Evolutionary conservation across 1,139 yeast species (phyloP), one percentile per base, ranked within the genome.

Genomic region (Zygoascus meyerae): DNA sequence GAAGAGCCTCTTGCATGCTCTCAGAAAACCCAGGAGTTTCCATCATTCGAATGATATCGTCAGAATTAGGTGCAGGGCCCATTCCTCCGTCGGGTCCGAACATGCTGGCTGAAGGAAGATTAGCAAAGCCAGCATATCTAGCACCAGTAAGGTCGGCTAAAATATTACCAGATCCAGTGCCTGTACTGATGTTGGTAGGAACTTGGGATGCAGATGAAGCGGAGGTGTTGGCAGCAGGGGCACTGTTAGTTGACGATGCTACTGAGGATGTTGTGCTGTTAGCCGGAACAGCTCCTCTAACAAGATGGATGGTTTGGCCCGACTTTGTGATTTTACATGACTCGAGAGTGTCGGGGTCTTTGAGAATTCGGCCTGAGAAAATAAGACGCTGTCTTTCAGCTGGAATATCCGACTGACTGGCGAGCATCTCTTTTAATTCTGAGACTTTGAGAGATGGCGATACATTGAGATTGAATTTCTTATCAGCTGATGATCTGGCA

Each of bases 41-140:
- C 83, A 90, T 74, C 85, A 86, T 79, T 52, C 74, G 72, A 32
- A 78, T 70, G 66, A 89, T 60, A 53, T 84, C 89, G 37, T 84
- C 92, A 39, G 86, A 83, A 56, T 79, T 81, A 7, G 95, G 94
- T 60, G 81, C 69, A 28, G 72, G 73, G 18, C 71, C 70, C 85
- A 85, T 77, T 17, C 97, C 97, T 16, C 95, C 95, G 63, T 90
- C 97, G 15, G 96, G 94, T 1, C 97, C 97, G 69, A 92, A 89
- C 83, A 86, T 78, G 41, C 85, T 80, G 0, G 90, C 87, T 2
- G 86, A 77, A 2, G 98, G 97, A 63, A 92, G 72, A 57, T 87
- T 90, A 11, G 89, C 76, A 57, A 81, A 83, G 1, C 98, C 98
- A 2, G 97, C 97, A 61, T 89, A 92, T 48, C 97, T 78, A 1